Conservation (phyloP, 768 basidiomycete genomes). For the Roridomyces roridus region DNA sequence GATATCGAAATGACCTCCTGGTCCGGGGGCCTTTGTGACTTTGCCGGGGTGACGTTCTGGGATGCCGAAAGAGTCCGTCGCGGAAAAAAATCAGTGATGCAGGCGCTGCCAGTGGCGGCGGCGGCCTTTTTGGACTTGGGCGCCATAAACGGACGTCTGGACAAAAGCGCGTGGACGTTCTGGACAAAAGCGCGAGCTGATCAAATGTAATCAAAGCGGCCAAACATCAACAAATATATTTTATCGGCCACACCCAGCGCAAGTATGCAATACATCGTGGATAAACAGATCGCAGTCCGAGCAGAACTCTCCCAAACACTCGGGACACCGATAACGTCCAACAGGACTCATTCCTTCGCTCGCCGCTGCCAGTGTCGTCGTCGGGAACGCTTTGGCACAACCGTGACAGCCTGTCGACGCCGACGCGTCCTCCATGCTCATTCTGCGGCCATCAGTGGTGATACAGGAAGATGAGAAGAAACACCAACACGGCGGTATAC, state of each 20-base stretch:
- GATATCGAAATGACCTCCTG: conserved; percentile 31
- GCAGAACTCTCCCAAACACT: conserved; percentile 89
- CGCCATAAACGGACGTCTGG: conserved; percentile 5
- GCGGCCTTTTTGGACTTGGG: conserved; percentile 4
- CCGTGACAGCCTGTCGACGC: conserved; percentile 67
- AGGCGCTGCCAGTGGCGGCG: neutral
- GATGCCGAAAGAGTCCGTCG: conserved; percentile 13
- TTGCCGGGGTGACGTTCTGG: conserved; percentile 4
- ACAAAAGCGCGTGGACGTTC: neutral
- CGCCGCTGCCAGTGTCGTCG: conserved; percentile 40
- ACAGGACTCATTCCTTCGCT: conserved; percentile 80
- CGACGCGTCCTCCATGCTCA: conserved; percentile 43
- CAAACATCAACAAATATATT: neutral
- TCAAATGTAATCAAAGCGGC: no score
- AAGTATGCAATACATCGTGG: conserved; percentile 94
- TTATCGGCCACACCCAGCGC: conserved; percentile 75
- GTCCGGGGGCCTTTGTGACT: conserved; percentile 20
- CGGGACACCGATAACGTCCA: conserved; percentile 88
- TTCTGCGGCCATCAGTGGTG: conserved; percentile 35
- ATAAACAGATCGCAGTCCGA: conserved; percentile 96
- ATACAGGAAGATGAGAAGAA: conserved; percentile 3
- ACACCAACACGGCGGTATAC: conserved; percentile 80
- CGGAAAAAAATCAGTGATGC: conserved; percentile 17
- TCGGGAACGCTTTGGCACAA: conserved; percentile 77
- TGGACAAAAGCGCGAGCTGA: neutral